Evolutionary conservation across 2,329 filamentous ascomycete species (phyloP), one percentile per base, ranked within the genome.

Genomic region (Penicillium expansum): DNA sequence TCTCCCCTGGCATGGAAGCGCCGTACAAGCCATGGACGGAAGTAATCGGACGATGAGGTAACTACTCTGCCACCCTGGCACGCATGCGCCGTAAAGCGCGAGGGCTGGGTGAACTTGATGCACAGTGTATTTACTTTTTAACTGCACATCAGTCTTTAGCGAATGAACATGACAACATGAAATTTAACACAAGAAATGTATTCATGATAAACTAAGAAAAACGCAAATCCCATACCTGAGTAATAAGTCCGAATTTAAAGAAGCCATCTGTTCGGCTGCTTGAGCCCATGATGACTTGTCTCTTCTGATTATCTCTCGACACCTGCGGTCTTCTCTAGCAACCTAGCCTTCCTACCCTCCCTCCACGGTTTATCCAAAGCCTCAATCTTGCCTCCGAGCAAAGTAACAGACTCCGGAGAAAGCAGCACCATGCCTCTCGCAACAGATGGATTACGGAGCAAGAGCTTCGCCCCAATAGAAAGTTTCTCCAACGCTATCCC

Each of bases 331-430:
- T 80, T 83, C 49, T 83, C 82, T 69, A 85, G 86, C 58, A 97
- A 73, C 61, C 84, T 83, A 48, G 80, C 82, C 72, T 96, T 86
- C 61, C 90, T 82, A 2, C 85, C 85, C 14, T 86, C 84, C 45
- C 81, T 80, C 93, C 93, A 97, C 8, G 80, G 80, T 69, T 85
- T 87, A 69, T 97, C 90, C 80, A 92, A 84, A 0, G 79, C 79
- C 53, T 97, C 92, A 43, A 97, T 83, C 76, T 90, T 95, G 0
- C 94, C 94, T 2, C 94, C 94, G n/a, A 97, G 74, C 2, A 96
- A 69, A n/a, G 83, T 81, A 52, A 86, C 87, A 55, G 74, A 85
- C 2, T 77, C 77, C 1, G 90, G 86, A 60, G 91, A 87, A 20
- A 99, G 78, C 73, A 97, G 76, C n/a, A 96, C 68, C 48, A 89